These are phyloP conservation scores for Wilhelminamyces savonicus DNA, from an alignment of 805 yeast species.

Conservation along the genomic window DNA sequence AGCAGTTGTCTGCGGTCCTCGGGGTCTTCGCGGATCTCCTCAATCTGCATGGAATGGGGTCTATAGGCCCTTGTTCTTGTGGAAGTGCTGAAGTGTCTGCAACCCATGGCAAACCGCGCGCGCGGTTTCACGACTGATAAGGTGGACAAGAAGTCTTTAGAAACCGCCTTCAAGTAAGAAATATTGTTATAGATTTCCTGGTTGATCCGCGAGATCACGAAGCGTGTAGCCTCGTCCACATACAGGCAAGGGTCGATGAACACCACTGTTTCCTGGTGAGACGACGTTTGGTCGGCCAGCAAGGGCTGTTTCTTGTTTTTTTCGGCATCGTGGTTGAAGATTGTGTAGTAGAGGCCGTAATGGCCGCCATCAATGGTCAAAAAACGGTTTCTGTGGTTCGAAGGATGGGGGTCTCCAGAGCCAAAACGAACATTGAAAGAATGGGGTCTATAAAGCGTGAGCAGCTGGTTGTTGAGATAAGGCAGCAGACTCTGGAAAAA, in stretches of 20 bases:
- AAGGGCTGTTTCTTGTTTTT: constrained; percentile 7
- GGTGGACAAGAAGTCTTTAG: constrained; percentile 16
- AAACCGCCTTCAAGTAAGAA: constrained; percentile 13
- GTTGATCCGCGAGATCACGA: constrained; percentile 21
- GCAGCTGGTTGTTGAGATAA: constrained; percentile 9
- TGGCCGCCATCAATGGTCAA: constrained; percentile 33
- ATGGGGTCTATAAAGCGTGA: constrained; percentile 4
- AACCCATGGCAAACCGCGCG: too few relatives aligned
- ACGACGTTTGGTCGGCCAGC: too few relatives aligned
- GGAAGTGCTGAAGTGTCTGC: too few relatives aligned
- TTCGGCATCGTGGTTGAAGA: constrained; percentile 30
- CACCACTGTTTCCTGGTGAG: too few relatives aligned
- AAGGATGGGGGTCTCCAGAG: constrained; percentile 20
- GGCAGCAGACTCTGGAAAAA: constrained; percentile 21
- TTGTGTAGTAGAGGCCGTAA: constrained; percentile 36
- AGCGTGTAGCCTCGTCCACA: neutral
- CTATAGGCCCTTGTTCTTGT: too few relatives aligned
- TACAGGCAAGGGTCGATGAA: neutral
- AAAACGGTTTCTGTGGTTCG: constrained; percentile 8
- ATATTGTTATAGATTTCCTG: constrained; percentile 22
- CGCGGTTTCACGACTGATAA: constrained; percentile 12
- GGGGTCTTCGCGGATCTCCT: neutral
- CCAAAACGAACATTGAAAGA: constrained; percentile 12
- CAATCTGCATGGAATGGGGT: too few relatives aligned
- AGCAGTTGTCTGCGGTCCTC: constrained; percentile 1